Base-by-base conservation (phyloP, 306 rosid species). In the Acacia acuminata region DNA sequence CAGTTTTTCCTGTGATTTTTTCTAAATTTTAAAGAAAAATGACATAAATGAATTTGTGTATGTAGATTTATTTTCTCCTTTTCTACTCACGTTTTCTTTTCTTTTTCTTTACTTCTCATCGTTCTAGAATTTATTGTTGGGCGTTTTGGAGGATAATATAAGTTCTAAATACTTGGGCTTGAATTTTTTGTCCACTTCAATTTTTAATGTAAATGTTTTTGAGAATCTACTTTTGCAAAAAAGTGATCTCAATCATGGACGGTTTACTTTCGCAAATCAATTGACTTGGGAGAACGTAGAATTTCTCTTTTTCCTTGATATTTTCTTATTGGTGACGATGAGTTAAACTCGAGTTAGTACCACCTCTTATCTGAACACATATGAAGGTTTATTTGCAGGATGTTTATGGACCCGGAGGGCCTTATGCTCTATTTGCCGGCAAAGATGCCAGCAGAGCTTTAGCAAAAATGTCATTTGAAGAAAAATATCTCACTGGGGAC, bases 341-440 rank as follows among this genome's bases (percentile, higher is more conserved):
- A 69, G 17, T 43, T 42, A 8, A 42, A 56, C n/a, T 55, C 44
- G 22, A 5, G 43, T 32, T 32, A 32, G 34, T 45, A 47, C 55
- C 34, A 47, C 55, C 76, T 60, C 36, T 82, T 43, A 56, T 80
- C 50, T 88, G 71, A 77, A 45, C 20, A 50, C 8, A 3, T 61
- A 48, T 34, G 80, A 15, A 42, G 44, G 45, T 47, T 44, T 72
- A 24, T 12, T 81, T 71, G 78, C 93, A 96, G 99, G 90, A 84
- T 90, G 94, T 96, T 96, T 96, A 96, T 84, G 99, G 99, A 76
- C 99, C 98, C 0, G 97, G 97, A 19, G 99, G 99, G 15, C 97
- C 98, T 10, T 96, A 96, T 76, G 99, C 99, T 10, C 84, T 96
- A 71, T 96, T 96, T 36, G 97, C 99, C 2, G 99, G 99, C 42